These are phyloP conservation scores for Vitis hybrid DNA, from an alignment of 177 flowering plant species.

Conservation along the genomic window DNA sequence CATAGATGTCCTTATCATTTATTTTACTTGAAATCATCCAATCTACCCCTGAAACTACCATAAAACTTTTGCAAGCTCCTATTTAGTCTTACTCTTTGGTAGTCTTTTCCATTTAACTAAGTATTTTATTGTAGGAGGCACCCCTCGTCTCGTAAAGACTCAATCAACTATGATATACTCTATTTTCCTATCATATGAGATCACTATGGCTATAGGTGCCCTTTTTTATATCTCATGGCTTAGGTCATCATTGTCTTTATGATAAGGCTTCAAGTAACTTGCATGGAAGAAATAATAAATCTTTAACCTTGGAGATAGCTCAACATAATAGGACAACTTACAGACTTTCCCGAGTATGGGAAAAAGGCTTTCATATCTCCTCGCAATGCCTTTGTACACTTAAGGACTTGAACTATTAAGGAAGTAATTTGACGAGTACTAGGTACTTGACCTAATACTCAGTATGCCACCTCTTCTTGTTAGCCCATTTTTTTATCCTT, in stretches of 20 bases:
- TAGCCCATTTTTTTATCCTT: conserved; percentile 11
- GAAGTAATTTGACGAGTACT: conserved; percentile 2
- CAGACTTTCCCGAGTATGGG: background rate
- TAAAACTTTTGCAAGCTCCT: no score
- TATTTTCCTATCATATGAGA: no score
- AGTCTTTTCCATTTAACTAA: no score
- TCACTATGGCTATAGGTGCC: no score
- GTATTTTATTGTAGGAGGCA: no score
- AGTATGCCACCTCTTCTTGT: background rate
- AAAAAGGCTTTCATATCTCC: conserved; percentile 1
- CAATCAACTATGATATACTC: no score
- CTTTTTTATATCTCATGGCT: background rate
- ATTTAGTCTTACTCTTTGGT: no score
- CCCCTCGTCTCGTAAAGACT: no score
- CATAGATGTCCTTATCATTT: no score
- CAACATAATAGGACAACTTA: conserved; percentile 6
- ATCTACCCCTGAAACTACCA: no score
- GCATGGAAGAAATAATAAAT: conserved; percentile 6
- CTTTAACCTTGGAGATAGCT: background rate
- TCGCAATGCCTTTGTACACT: background rate
- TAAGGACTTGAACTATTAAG: background rate
- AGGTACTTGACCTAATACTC: conserved; percentile 2
- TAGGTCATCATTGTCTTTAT: background rate
- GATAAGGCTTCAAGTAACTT: background rate
- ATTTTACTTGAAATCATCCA: no score